Conservation (phyloP, 257 asterid genomes). For the Solanum virginianum region DNA sequence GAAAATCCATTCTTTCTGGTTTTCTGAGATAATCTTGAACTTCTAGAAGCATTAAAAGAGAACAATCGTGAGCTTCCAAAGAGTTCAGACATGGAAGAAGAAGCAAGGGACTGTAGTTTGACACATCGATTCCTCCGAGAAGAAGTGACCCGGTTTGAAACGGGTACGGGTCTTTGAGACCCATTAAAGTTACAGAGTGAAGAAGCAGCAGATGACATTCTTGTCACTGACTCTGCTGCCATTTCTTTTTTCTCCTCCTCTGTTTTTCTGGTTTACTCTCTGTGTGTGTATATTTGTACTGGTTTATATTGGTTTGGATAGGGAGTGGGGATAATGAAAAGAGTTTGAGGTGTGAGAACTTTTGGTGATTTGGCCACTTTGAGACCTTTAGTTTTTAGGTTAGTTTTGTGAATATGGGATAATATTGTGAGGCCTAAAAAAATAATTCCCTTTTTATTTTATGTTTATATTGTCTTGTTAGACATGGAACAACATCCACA, state of each 20-base stretch:
- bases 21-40: neutral
- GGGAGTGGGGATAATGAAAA: neutral
- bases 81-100: constrained; percentile 34
- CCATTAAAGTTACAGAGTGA: constrained; percentile 65
- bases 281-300: neutral
- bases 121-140: constrained; percentile 32
- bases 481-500: neutral
- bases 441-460: neutral
- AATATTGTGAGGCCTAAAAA: neutral
- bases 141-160: constrained; percentile 17
- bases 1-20: neutral
- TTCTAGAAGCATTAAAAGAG: constrained; percentile 19
- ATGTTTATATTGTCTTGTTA: neutral
- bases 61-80: constrained; percentile 29
- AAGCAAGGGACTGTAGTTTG: constrained; percentile 35
- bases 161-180: constrained; percentile 34
- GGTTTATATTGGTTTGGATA: neutral
- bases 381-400: neutral
- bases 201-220: constrained; percentile 53
- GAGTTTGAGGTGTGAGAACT: neutral
- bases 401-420: neutral
- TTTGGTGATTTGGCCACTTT: neutral
- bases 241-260: constrained; percentile 1
- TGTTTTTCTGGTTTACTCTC: neutral
- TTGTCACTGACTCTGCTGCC: constrained; percentile 68